Percentiles rank a stretch among this genome's conserved stretches.
These are phyloP conservation scores for Kwoniella bestiolae DNA, from an alignment of 768 basidiomycete genomes.

Conservation along the genomic window DNA sequence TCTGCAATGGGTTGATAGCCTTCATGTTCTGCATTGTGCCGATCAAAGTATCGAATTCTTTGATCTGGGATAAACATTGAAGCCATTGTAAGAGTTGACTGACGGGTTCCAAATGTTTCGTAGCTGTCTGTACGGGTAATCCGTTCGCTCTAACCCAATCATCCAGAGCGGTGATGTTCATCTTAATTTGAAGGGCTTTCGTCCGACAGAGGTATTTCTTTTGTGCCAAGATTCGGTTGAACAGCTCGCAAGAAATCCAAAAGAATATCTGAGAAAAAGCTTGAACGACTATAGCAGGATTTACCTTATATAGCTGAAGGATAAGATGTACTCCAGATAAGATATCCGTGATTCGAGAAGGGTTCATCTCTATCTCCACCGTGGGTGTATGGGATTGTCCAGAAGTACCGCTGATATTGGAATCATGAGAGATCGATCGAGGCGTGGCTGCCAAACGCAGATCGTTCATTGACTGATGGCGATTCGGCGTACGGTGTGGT, in stretches of 20 bases:
- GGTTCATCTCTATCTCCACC: conserved; percentile 15
- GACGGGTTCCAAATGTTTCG: conserved; percentile 77
- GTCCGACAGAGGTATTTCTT: conserved; percentile 94
- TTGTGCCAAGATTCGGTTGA: conserved; percentile 61
- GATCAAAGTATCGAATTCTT: conserved; percentile 83
- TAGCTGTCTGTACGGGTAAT: conserved; percentile 75
- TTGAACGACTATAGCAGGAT: conserved; percentile 81
- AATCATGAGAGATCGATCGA: conserved; percentile 21
- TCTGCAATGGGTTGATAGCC: conserved; percentile 89
- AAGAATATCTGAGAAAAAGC: conserved; percentile 98
- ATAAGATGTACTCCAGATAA: conserved; percentile 83
- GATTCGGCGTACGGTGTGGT: conserved; percentile 35
- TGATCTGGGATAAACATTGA: conserved; percentile 82
- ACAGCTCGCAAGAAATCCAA: conserved; percentile 84
- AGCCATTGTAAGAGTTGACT: conserved; percentile 67
- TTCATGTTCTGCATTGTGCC: conserved; percentile 87
- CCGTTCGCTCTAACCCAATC: conserved; percentile 87
- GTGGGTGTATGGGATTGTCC: background rate
- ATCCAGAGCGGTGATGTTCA: conserved; percentile 83
- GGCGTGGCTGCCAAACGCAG: conserved; percentile 14
- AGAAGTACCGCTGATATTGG: conserved; percentile 14
- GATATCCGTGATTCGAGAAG: conserved; percentile 68
- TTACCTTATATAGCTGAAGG: conserved; percentile 82
- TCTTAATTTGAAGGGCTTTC: conserved; percentile 81
- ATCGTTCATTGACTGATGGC: conserved; percentile 37